Base-by-base conservation (phyloP, 1,284 basidiomycete species). In the Erythrobasidium hasegawianum region DNA sequence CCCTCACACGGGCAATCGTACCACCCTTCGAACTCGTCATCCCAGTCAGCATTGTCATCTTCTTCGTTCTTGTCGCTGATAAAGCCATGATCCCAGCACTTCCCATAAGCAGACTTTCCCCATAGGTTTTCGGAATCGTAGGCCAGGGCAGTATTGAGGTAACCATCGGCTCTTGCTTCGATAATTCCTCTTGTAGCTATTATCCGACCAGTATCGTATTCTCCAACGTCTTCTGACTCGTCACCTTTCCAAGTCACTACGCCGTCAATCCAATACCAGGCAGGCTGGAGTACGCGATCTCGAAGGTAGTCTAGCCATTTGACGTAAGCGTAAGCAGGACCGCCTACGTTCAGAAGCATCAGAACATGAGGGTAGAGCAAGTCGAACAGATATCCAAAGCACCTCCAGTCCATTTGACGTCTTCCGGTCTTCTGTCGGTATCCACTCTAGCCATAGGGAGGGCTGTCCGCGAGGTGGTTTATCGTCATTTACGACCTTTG, bases 161-260 rank as follows among this genome's bases (percentile, higher is more conserved):
- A 11, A 5, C 33, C 33, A 11, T 33, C 33, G 33, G 33, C 33
- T 33, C 11, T 4, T 11, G 33, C 33, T 33, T 33, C 33, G 33
- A 33, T 33, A 11, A 5, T 4, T 4, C 33, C 33, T 33, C 33
- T 4, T 33, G 11, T 11, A 33, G 33, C 33, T 33, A 11, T 33
- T 4, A 33, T 33, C 33, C 33, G 4, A 11, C 33, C 27, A 16
- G 27, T 27, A 16, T 54, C 52, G 24, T 24, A 7, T n/a, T n/a
- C 27, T 18, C 52, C 52, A 10, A 5, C 24, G 27, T 54, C 52
- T 20, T 54, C 52, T 7, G 20, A 7, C 16, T 27, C 27, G 16
- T 54, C 52, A 27, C 52, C 52, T n/a, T 54, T 20, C 52, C 52
- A 54, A 16, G 20, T 27, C 20, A 54, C 52, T 9, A n/a, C 27